A percentile compares a stretch with the other conserved stretches of the same genome.
Evolutionary conservation across 768 basidiomycete species (phyloP).

Genomic region (Suillus subaureus): DNA sequence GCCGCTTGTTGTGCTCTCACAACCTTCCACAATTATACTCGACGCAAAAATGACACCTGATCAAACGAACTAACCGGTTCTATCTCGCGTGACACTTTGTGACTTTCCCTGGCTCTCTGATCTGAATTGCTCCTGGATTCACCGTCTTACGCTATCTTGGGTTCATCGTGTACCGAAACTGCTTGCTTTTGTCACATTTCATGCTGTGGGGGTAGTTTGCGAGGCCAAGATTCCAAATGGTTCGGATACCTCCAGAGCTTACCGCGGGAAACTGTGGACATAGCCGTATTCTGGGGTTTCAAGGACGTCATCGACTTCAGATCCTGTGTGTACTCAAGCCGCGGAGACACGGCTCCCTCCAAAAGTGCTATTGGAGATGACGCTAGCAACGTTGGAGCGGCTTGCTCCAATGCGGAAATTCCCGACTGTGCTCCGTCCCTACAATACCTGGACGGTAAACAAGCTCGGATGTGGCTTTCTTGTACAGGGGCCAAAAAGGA

Average conservation of each 20-base stretch:
- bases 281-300: slow-evolving; percentile 64
- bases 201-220: slow-evolving; percentile 41
- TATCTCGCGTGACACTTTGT: neutral
- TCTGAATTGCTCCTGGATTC: neutral
- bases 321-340: slow-evolving; percentile 21
- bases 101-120: neutral
- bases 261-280: slow-evolving; percentile 50
- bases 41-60: slow-evolving; percentile 6
- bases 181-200: neutral
- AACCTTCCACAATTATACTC: neutral
- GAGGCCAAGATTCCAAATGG: slow-evolving; percentile 56
- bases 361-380: slow-evolving; percentile 12
- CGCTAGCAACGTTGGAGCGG: neutral
- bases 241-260: slow-evolving; percentile 67
- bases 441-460: slow-evolving; percentile 28
- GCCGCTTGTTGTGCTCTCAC: neutral
- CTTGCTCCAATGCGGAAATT: neutral
- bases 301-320: slow-evolving; percentile 22
- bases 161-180: neutral
- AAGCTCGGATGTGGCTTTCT: slow-evolving; percentile 35
- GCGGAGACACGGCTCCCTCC: slow-evolving; percentile 16
- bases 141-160: neutral
- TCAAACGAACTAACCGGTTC: slow-evolving; percentile 16
- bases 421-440: slow-evolving; percentile 22
- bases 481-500: slow-evolving; percentile 35